Percentiles rank a stretch among this genome's conserved stretches.
Evolutionary conservation across 192 early-diverging fungal genomes (phyloP).

Genomic region (Coemansia aciculifera): DNA sequence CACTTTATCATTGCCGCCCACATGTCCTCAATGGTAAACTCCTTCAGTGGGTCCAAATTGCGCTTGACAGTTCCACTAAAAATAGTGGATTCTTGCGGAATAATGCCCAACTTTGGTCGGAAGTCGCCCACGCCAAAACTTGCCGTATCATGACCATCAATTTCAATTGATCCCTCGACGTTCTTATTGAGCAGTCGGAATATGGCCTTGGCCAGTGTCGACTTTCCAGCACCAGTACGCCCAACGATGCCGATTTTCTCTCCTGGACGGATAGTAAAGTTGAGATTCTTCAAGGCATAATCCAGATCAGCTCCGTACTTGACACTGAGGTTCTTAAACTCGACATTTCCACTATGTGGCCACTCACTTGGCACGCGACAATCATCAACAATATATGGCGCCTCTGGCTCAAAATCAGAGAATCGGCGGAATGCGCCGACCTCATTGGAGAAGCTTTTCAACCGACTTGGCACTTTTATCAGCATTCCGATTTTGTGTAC

Average conservation of each 20-base stretch:
- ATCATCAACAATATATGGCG: constrained; percentile 25
- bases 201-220: constrained; percentile 59
- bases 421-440: constrained; percentile 60
- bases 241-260: constrained; percentile 70
- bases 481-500: neutral
- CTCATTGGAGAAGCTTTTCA: neutral
- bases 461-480: neutral
- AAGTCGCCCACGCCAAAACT: constrained; percentile 57
- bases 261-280: constrained; percentile 58
- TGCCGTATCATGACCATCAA: constrained; percentile 72
- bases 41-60: constrained; percentile 66
- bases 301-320: constrained; percentile 57
- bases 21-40: constrained; percentile 57
- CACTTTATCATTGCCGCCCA: constrained; percentile 60
- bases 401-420: constrained; percentile 55
- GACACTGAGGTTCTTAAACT: constrained; percentile 58
- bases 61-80: constrained; percentile 62
- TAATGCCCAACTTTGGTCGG: constrained; percentile 56
- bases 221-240: constrained; percentile 76
- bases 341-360: constrained; percentile 65
- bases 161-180: constrained; percentile 57
- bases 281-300: constrained; percentile 63
- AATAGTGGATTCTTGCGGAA: constrained; percentile 66
- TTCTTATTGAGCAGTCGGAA: constrained; percentile 65
- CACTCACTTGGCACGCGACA: constrained; percentile 52